Evolutionary conservation across 495 filamentous ascomycete species (phyloP), one percentile per base, ranked within the genome.

Genomic region (Podospora appendiculata): DNA sequence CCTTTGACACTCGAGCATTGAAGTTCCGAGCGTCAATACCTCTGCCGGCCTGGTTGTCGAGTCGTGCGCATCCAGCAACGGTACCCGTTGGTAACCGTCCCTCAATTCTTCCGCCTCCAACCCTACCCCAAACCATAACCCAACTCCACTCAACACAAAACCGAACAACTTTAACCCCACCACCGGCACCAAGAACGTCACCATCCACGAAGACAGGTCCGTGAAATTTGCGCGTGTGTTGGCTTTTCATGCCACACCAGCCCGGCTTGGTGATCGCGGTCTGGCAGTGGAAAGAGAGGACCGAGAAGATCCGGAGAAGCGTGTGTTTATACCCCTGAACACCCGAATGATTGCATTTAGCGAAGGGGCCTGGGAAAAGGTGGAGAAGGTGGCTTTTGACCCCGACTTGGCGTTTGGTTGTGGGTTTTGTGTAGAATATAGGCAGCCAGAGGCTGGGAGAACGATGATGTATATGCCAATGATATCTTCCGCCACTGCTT

Each of bases 1-100:
- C 78, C 40, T 88, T 79, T 58, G 85, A 86, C 60, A 79, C 81
- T 45, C 73, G 77, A 41, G 81, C 85, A 53, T 76, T 91, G 74
- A 82, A 79, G 54, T 88, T 88, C 66, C 80, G 87, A 13, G 82
- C 85, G 34, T 83, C 81, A 41, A 85, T 88, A 53, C 79, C 82
- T 10, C 75, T 79, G 18, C 71, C 71, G 33, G 47, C 66, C 14
- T 67, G 61, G 50, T 52, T 71, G 51, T 56, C 59, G 34, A 60
- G 59, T 32, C 54, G 64, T 32, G 25, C 53, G n/a, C 52, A 44
- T 10, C 36, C 45, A 33, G 13, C 46, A 16, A 44, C 25, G 25
- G 25, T 5, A 5, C 25, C 25, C 25, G 25, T 44, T 18, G 35
- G 38, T 32, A 11, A 14, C 47, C 25, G 50, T 32, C 13, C 46